Base-by-base conservation (phyloP, 495 filamentous ascomycete species). In the Penicillium paradoxum region DNA sequence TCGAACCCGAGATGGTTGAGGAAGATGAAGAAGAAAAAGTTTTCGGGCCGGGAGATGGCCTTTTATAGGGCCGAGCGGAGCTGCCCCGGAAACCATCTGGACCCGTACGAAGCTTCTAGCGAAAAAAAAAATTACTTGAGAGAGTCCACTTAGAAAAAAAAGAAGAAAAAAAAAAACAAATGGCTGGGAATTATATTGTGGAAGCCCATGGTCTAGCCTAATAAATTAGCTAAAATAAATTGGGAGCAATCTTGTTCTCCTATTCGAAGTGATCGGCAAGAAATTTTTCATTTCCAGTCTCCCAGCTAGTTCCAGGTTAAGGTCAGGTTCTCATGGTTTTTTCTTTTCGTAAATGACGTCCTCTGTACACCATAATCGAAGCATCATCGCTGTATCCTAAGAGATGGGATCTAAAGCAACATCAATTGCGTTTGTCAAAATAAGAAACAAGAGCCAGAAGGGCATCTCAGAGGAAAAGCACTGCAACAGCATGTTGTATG, bases 41-140 rank as follows among this genome's bases (percentile, higher is more conserved):
- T 62, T 61, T 66, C 43, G 47, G 57, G 61, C 49, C 51, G 59
- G 25, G 54, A 32, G 45, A 32, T 27, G 37, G 52, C 40, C 42
- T 65, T 74, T 71, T 73, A 74, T 74, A 73, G 59, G 63, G 37
- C 49, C 56, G 55, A 63, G 55, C 49, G 62, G 47, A 64, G 66
- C 67, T 69, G 67, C 69, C 65, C 51, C 46, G 67, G 64, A 61
- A 70, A 68, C 67, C 59, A 51, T 32, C 13, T 27, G 32, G 44
- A 62, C 45, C 46, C 53, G 54, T 49, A 59, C 56, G 62, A 67
- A 69, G 46, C 50, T 66, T 66, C 67, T 69, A 62, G 58, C 30
- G 57, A 59, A 58, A 56, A 62, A 49, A 48, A 49, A 47, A 49
- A 37, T 27, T 15, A 8, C n/a, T n/a, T n/a, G n/a, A n/a, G n/a